These are phyloP conservation scores for Lichtheimia ramosa DNA, from an alignment of 371 early-diverging fungal genomes.

Conservation along the genomic window DNA sequence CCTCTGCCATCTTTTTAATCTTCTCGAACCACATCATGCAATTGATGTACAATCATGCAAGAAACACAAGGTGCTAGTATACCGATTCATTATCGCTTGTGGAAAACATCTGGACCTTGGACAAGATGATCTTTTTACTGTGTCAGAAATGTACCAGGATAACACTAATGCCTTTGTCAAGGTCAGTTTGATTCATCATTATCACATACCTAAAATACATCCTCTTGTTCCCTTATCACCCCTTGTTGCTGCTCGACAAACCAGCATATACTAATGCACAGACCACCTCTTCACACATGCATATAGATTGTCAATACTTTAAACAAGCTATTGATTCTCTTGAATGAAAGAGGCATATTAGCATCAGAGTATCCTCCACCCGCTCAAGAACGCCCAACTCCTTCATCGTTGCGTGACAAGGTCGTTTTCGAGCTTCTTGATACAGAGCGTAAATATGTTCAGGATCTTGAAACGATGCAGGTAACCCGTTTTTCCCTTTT, in stretches of 20 bases:
- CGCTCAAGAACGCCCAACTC: not conserved
- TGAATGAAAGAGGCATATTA: slow-evolving; percentile 3
- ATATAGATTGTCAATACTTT: slow-evolving; percentile 12
- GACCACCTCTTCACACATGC: not conserved
- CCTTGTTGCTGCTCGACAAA: no score
- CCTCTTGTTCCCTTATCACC: not conserved
- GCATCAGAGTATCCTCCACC: slow-evolving; percentile 3
- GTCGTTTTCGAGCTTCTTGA: slow-evolving; percentile 59
- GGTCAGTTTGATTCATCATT: slow-evolving; percentile 45
- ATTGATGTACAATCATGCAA: slow-evolving; percentile 50
- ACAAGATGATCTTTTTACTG: slow-evolving; percentile 80
- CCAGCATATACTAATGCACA: not conserved
- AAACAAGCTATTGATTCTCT: slow-evolving; percentile 4
- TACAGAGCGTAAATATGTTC: slow-evolving; percentile 33
- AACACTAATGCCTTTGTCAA: slow-evolving; percentile 94
- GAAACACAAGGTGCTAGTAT: slow-evolving; percentile 76
- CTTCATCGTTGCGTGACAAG: slow-evolving; percentile 59
- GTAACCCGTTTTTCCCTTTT: slow-evolving; percentile 14
- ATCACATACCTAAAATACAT: not conserved
- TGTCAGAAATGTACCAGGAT: slow-evolving; percentile 86
- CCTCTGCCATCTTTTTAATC: slow-evolving; percentile 81
- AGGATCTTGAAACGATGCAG: slow-evolving; percentile 74
- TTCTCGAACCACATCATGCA: slow-evolving; percentile 59
- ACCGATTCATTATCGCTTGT: slow-evolving; percentile 75
- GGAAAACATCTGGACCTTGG: slow-evolving; percentile 64